Conservation (phyloP, 352 stramenopile species). For the Vaucheria bursata region DNA sequence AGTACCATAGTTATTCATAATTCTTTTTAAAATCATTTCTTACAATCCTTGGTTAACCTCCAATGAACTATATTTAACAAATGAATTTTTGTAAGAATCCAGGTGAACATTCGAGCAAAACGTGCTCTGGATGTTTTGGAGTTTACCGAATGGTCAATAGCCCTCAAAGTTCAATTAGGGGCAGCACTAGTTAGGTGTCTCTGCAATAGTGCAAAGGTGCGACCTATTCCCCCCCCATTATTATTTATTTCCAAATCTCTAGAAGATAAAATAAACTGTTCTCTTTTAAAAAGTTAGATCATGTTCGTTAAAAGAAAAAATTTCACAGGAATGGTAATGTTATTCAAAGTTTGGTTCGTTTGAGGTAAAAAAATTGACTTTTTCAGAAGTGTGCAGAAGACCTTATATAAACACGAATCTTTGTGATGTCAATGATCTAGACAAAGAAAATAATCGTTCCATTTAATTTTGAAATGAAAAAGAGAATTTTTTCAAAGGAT, state of each 20-base stretch:
- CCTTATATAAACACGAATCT: too few relatives aligned
- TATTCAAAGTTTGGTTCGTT: too few relatives aligned
- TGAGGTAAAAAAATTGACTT: too few relatives aligned
- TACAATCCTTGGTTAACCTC: neutral
- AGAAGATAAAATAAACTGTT: neutral
- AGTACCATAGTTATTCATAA: constrained; percentile 9
- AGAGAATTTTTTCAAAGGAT: too few relatives aligned
- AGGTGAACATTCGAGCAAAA: constrained; percentile 35
- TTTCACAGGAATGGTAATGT: too few relatives aligned
- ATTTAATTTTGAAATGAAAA: too few relatives aligned
- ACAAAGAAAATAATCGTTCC: too few relatives aligned
- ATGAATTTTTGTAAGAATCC: neutral
- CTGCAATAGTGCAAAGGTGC: constrained; percentile 21
- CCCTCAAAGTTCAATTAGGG: constrained; percentile 32
- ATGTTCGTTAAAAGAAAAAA: too few relatives aligned
- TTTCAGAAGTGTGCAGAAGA: too few relatives aligned
- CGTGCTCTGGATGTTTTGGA: constrained; percentile 34
- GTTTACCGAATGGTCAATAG: constrained; percentile 22
- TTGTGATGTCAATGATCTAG: too few relatives aligned
- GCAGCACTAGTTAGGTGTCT: constrained; percentile 37
- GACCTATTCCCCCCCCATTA: neutral
- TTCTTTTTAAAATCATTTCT: neutral
- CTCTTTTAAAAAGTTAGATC: neutral
- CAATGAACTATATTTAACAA: neutral
- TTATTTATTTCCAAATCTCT: neutral